A percentile compares a stretch with the other conserved stretches of the same genome.
phyloP scores from a whole-genome alignment of 495 filamentous ascomycete genomes.

The Trichocladium uniseriatum region DNA sequence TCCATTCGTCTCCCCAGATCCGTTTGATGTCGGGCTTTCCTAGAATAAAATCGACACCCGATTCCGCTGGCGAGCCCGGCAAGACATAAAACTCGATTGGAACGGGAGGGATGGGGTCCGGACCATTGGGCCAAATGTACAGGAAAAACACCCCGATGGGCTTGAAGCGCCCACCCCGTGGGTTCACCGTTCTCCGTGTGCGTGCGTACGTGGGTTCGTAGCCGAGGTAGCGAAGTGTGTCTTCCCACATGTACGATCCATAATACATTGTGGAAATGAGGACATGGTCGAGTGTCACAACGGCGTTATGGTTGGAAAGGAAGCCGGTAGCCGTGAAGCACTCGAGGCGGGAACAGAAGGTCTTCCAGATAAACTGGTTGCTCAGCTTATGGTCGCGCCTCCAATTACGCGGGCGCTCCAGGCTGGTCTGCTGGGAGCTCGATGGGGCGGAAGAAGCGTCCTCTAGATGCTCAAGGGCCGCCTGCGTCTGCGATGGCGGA shows the following conservation, averaged over 20 bases:
- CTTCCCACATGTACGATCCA: background rate
- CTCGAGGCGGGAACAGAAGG: background rate
- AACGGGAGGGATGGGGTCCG: background rate
- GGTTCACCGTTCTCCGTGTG: background rate
- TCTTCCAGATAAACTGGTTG: background rate
- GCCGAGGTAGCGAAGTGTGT: background rate
- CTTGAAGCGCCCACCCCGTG: background rate
- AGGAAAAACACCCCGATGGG: background rate
- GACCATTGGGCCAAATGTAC: background rate
- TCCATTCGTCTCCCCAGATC: background rate
- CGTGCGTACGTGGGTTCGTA: background rate
- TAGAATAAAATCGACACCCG: background rate
- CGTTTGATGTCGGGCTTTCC: background rate
- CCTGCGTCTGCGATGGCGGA: too few relatives aligned
- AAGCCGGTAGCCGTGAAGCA: background rate
- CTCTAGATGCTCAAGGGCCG: too few relatives aligned
- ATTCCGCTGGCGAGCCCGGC: background rate
- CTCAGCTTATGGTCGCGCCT: background rate
- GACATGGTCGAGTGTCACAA: background rate
- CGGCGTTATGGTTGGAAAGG: background rate
- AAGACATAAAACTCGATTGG: background rate
- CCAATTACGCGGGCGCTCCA: too few relatives aligned
- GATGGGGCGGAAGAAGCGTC: too few relatives aligned
- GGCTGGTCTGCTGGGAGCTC: too few relatives aligned
- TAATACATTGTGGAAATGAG: background rate